Evolutionary conservation across 495 filamentous ascomycete genomes (phyloP).

Genomic region (Coniosporium apollinis): DNA sequence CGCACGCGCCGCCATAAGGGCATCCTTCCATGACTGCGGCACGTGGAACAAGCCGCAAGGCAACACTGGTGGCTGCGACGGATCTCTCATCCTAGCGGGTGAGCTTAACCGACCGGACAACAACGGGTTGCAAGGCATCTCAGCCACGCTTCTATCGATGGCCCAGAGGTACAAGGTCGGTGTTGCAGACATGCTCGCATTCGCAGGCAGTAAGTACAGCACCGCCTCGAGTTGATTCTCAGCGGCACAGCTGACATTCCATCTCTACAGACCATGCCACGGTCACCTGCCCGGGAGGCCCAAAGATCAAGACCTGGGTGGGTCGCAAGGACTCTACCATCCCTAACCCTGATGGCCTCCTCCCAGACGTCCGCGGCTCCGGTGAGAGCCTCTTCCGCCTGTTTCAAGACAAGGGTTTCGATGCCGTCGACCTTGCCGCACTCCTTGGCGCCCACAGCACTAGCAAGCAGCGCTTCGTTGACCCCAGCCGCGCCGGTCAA

Average conservation of each 20-base stretch:
- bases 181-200: conserved; percentile 17
- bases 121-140: conserved; percentile 17
- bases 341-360: conserved; percentile 9
- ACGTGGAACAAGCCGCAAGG: conserved; percentile 9
- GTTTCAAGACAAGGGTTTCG: conserved; percentile 18
- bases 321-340: conserved; percentile 13
- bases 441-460: conserved; percentile 18
- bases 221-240: no score
- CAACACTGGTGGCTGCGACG: conserved; percentile 16
- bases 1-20: conserved; percentile 13
- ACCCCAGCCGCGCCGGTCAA: conserved; percentile 4
- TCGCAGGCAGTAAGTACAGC: conserved; percentile 13
- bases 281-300: conserved; percentile 19
- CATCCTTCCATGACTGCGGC: conserved; percentile 13
- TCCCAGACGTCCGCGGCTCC: conserved; percentile 15
- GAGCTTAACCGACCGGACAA: conserved; percentile 15
- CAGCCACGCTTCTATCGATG: conserved; percentile 7
- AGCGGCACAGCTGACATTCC: no score
- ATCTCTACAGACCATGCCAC: no score
- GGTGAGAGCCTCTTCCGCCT: conserved; percentile 11
- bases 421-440: conserved; percentile 16
- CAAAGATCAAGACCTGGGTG: conserved; percentile 13
- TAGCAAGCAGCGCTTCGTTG: conserved; percentile 9
- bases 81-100: conserved; percentile 13
- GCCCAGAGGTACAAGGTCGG: conserved; percentile 7